Evolutionary conservation across 108 stramenopile genomes (phyloP).

Genomic region (Parmales sp.): DNA sequence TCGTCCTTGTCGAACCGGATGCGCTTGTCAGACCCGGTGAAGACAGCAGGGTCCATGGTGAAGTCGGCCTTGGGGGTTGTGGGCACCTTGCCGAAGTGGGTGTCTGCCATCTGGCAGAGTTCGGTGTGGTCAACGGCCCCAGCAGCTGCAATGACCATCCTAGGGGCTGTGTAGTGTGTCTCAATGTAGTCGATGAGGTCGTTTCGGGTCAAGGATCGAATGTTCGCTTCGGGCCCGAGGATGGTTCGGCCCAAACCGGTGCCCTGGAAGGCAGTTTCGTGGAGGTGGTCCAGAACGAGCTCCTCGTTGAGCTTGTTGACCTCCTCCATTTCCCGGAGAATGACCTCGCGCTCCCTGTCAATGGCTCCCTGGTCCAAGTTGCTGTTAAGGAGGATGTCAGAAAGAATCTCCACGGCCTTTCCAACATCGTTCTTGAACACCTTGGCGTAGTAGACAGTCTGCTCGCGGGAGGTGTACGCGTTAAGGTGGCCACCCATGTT

Average conservation of each 20-base stretch:
- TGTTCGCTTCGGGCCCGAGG: conserved; percentile 89
- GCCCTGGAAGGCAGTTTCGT: conserved; percentile 91
- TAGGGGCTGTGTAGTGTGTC: conserved; percentile 96
- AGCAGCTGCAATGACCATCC: conserved; percentile 95
- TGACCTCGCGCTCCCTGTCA: conserved; percentile 91
- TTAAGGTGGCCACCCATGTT: conserved; percentile 99
- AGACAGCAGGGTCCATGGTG: conserved; percentile 81
- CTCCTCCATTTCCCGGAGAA: conserved; percentile 96
- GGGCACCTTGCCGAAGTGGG: conserved; percentile 68
- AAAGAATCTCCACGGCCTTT: conserved; percentile 87
- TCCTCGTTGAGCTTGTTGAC: conserved; percentile 98
- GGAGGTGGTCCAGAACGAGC: conserved; percentile 92
- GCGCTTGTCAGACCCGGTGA: conserved; percentile 82
- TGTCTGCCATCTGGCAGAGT: conserved; percentile 73
- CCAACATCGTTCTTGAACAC: conserved; percentile 91
- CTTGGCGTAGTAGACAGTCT: conserved; percentile 98
- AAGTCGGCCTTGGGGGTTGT: conserved; percentile 36
- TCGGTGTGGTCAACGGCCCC: conserved; percentile 85
- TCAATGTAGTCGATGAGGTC: conserved; percentile 82
- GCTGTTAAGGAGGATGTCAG: conserved; percentile 87
- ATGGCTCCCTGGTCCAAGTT: conserved; percentile 77
- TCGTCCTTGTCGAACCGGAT: conserved; percentile 77
- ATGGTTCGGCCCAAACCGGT: conserved; percentile 93
- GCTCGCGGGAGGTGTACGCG: conserved; percentile 96
- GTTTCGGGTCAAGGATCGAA: conserved; percentile 60